Evolutionary conservation across 768 basidiomycete genomes (phyloP).

Genomic region (Pholiota microspora): DNA sequence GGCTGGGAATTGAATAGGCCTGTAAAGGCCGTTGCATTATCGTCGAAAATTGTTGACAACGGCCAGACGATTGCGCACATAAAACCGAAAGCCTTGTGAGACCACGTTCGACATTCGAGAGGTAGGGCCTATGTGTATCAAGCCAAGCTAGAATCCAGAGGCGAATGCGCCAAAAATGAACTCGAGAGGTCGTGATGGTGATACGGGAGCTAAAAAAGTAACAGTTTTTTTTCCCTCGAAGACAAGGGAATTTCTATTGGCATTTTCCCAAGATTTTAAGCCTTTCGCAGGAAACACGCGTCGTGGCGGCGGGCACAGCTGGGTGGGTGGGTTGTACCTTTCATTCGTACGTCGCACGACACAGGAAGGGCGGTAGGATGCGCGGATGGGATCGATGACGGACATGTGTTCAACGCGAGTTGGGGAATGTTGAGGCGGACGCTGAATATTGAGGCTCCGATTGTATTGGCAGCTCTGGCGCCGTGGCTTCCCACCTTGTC

Average conservation of each 20-base stretch:
- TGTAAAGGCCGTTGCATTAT: not conserved
- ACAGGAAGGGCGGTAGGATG: not conserved
- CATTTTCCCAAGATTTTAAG: not conserved
- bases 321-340: not conserved
- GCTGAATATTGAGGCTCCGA: constrained; percentile 27
- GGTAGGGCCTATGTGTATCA: not conserved
- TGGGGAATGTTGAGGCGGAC: not conserved
- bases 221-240: not conserved
- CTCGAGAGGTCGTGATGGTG: not conserved
- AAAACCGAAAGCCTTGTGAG: not conserved
- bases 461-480: constrained; percentile 10
- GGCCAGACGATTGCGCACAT: not conserved
- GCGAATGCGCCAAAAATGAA: not conserved
- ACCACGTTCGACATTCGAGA: not conserved
- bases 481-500: constrained; percentile 13
- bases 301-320: not conserved
- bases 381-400: not conserved
- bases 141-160: not conserved
- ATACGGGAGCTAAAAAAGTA: not conserved
- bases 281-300: not conserved
- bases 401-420: constrained; percentile 1
- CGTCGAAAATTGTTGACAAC: not conserved
- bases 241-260: not conserved
- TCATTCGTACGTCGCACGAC: not conserved
- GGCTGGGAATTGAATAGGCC: not conserved